Percentiles rank a stretch among this genome's conserved stretches.
These are phyloP conservation scores for Saccharomyces mikatae DNA, from an alignment of 805 yeast species.

Conservation along the genomic window DNA sequence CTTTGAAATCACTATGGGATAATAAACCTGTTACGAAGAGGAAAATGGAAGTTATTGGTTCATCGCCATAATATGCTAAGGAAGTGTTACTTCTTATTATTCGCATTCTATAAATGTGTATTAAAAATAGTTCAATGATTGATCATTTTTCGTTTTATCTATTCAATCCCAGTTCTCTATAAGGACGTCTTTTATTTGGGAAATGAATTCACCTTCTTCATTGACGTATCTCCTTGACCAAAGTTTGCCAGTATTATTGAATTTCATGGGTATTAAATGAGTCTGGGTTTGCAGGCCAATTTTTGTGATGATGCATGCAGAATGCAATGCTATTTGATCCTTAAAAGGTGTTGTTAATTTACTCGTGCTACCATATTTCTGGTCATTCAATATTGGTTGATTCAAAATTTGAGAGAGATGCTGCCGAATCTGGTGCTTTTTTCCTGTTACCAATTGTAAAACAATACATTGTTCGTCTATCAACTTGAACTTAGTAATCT, in stretches of 20 bases:
- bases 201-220: conserved; percentile 4
- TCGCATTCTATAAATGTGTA: neutral
- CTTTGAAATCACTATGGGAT: conserved; percentile 56
- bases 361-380: conserved; percentile 16
- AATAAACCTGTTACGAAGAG: conserved; percentile 19
- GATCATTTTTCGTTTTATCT: neutral
- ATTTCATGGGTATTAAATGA: conserved; percentile 24
- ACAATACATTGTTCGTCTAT: conserved; percentile 19
- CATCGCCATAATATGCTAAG: neutral
- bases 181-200: neutral
- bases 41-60: conserved; percentile 3
- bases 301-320: conserved; percentile 28
- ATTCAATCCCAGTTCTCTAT: conserved; percentile 2
- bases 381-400: conserved; percentile 29
- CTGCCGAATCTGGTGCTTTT: conserved; percentile 35
- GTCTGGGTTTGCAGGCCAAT: conserved; percentile 26
- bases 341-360: conserved; percentile 3
- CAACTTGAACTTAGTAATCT: conserved; percentile 11
- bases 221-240: conserved; percentile 6
- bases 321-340: conserved; percentile 33
- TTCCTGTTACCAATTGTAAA: conserved; percentile 33
- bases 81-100: neutral
- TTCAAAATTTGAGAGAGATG: conserved; percentile 22
- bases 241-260: neutral
- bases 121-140: neutral